These are phyloP conservation scores for Aristolochia fimbriata DNA, from an alignment of 164 flowering plant species.

Conservation along the genomic window DNA sequence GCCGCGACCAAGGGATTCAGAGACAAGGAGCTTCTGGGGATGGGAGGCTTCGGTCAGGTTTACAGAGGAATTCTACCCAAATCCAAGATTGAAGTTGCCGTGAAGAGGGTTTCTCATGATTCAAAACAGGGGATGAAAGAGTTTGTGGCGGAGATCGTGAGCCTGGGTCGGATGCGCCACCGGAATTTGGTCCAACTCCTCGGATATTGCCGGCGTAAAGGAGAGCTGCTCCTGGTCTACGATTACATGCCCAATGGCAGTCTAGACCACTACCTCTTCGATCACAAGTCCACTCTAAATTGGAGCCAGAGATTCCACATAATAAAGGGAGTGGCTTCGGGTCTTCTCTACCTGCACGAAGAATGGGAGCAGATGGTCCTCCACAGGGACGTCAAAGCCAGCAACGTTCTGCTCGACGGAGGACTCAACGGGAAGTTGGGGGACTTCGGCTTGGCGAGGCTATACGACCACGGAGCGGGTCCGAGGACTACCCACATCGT, in stretches of 20 bases:
- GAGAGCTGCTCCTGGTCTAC: slow-evolving; percentile 57
- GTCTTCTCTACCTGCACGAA: slow-evolving; percentile 11
- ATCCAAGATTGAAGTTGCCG: slow-evolving; percentile 41
- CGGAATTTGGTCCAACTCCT: slow-evolving; percentile 53
- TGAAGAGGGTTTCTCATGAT: slow-evolving; percentile 53
- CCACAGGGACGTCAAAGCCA: slow-evolving; percentile 13
- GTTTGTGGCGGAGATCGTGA: slow-evolving; percentile 53
- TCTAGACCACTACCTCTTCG: slow-evolving; percentile 53
- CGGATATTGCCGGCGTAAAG: slow-evolving; percentile 56
- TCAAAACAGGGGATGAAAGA: slow-evolving; percentile 54
- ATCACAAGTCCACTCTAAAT: slow-evolving; percentile 18
- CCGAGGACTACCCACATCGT: slow-evolving; percentile 8
- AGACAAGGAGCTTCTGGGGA: slow-evolving; percentile 50
- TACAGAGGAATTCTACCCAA: slow-evolving; percentile 54
- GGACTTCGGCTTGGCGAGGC: slow-evolving; percentile 10
- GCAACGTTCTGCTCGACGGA: slow-evolving; percentile 9
- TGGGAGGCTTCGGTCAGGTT: slow-evolving; percentile 72
- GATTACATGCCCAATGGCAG: slow-evolving; percentile 79
- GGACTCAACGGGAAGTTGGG: slow-evolving; percentile 8
- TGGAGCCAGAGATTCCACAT: slow-evolving; percentile 51
- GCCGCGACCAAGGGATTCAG: slow-evolving; percentile 55
- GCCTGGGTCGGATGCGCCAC: slow-evolving; percentile 69
- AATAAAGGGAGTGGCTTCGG: slow-evolving; percentile 10
- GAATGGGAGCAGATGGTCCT: slow-evolving; percentile 11
- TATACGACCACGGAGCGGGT: slow-evolving; percentile 8